Base-by-base conservation (phyloP, 441 rosid species). In the Croton setiger region DNA sequence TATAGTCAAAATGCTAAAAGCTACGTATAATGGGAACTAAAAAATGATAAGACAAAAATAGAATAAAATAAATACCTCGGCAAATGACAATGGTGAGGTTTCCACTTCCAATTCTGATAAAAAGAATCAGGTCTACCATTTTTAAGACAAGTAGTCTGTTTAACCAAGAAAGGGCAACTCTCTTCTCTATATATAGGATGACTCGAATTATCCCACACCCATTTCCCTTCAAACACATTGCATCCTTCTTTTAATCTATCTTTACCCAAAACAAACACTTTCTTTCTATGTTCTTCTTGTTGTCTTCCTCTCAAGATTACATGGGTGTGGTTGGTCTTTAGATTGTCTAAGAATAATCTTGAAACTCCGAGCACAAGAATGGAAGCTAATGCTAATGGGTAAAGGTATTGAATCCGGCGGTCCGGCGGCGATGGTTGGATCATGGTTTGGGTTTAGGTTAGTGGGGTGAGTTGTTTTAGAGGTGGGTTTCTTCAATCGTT, bases 61-160 rank as follows among this genome's bases (percentile, higher is more conserved):
- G 39, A 23, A 64, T 36, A 8, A 44, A 33, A 13, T 54, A 27
- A 39, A 4, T 49, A 87, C 96, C 88, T 86, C 0, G 98, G 97
- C 55, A 89, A 81, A 14, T 86, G 72, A 85, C 98, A 93, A 53
- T 79, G 79, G 74, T 60, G 59, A 20, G 92, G 95, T 70, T 85
- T 80, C 92, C 90, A 89, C 66, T 85, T 89, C 95, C 95, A 87
- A 70, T 86, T 87, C 65, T 86, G 90, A 72, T 91, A 89, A 74
- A 70, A 69, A 63, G 97, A 86, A 80, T 91, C 96, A 71, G 94
- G 90, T 43, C 98, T 83, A 18, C 97, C 97, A 66, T 93, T 93
- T 69, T 79, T 82, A 1, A 67, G 76, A 63, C 98, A 89, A 60
- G 97, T 86, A 49, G 96, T 92, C 72, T 93, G 98, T 69, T 89